Base-by-base conservation (phyloP, 805 yeast genomes). In the Schizosaccharomyces japonicus region DNA sequence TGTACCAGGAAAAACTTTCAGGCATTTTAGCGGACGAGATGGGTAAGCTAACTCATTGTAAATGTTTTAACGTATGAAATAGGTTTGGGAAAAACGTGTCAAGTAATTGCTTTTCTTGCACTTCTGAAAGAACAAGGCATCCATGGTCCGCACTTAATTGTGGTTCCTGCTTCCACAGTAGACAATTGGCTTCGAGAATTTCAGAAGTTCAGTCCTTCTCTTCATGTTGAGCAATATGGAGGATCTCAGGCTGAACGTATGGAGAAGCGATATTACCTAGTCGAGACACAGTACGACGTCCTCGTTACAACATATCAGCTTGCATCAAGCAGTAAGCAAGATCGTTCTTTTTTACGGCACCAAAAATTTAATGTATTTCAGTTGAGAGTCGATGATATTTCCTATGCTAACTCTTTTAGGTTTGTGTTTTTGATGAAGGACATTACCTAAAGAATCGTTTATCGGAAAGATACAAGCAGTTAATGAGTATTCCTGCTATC, bases 181-280 rank as follows among this genome's bases (percentile, higher is more conserved):
- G 99, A 90, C 59, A 90, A 90, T 62, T 90, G 99, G 99, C 67
- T 90, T 52, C 71, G 99, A 59, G 99, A 90, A 59, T 84, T 90
- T 60, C 70, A 75, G 50, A 78, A 83, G 57, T 90, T 90, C 60
- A 78, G 94, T 52, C 98, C 98, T 0, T 32, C 56, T 5, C 58
- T 90, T 45, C 69, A 68, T 21, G 92, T 87, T 2, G 66, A 83
- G 6, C 85, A 90, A 0, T 63, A 90, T 42, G 94, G 84, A 59
- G 98, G 98, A 32, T 75, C 73, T 54, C 90, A 87, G 60, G 93
- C 83, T n/a, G 73, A 70, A 23, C 73, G 98, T 70, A 87, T 45
- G 71, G 72, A 32, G 63, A 75, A 39, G 59, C 69, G 32, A 62
- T 90, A 44, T 58, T 82, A 53, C 65, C 75, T 17, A 45, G 66